A percentile compares a stretch with the other conserved stretches of the same genome.
phyloP scores from a whole-genome alignment of 257 asterid genomes.

The Nicotiana attenuata region DNA sequence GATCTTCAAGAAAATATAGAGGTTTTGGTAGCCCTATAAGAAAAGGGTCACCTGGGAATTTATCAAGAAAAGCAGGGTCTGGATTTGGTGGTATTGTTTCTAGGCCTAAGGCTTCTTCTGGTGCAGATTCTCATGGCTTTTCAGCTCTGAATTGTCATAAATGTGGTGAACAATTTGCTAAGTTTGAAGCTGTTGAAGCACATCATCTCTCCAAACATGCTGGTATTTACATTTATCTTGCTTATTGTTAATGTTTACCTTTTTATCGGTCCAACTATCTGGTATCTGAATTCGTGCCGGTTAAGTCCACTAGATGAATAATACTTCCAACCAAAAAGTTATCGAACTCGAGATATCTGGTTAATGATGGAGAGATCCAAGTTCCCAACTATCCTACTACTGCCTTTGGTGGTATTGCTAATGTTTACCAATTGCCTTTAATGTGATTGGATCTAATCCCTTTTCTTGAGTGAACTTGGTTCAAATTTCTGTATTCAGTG shows the following conservation, averaged over 20 bases:
- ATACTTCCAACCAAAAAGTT: neutral
- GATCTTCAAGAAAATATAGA: conserved; percentile 26
- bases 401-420: neutral
- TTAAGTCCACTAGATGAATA: neutral
- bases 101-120: conserved; percentile 46
- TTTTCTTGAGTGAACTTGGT: neutral
- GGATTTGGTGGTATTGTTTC: conserved; percentile 43
- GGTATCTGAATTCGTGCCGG: neutral
- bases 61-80: conserved; percentile 40
- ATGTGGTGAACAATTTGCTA: conserved; percentile 65
- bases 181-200: conserved; percentile 70
- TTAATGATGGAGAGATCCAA: neutral
- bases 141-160: conserved; percentile 56
- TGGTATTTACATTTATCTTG: conserved; percentile 28
- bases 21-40: conserved; percentile 52
- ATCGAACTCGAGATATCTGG: neutral
- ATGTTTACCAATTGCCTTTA: neutral
- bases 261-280: neutral
- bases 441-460: neutral
- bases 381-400: neutral
- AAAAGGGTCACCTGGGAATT: conserved; percentile 42
- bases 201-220: conserved; percentile 92
- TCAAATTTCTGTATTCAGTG: neutral
- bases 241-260: neutral
- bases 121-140: conserved; percentile 38